A percentile compares a stretch with the other conserved stretches of the same genome.
These are phyloP conservation scores for Dicorynia guianensis DNA, from an alignment of 306 rosid species.

Conservation along the genomic window DNA sequence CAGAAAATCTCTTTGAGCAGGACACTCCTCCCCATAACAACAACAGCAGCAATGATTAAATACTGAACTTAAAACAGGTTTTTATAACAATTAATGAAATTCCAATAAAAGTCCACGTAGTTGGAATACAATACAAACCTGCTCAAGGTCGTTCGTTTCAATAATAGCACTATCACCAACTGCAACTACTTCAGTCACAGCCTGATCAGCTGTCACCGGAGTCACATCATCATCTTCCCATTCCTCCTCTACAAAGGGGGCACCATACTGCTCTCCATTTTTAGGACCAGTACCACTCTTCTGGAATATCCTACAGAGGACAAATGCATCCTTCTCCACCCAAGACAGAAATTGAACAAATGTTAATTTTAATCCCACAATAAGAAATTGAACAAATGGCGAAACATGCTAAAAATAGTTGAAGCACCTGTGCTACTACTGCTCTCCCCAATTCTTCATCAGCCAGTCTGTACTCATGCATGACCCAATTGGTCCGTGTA, in stretches of 20 bases:
- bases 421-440: conserved; percentile 56
- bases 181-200: conserved; percentile 21
- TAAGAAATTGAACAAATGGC: not conserved
- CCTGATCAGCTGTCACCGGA: conserved; percentile 41
- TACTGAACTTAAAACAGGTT: not conserved
- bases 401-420: not conserved
- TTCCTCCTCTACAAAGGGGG: conserved; percentile 85
- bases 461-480: conserved; percentile 84
- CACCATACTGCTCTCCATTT: conserved; percentile 97
- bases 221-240: conserved; percentile 71
- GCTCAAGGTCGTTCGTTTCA: conserved; percentile 58
- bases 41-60: no score
- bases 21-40: not conserved
- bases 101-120: not conserved
- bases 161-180: conserved; percentile 34
- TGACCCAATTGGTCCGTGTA: conserved; percentile 84
- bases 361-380: conserved; percentile 34
- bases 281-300: conserved; percentile 95
- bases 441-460: conserved; percentile 67
- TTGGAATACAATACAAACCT: conserved; percentile 52
- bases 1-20: not conserved
- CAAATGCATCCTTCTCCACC: conserved; percentile 79
- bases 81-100: not conserved
- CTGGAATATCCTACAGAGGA: conserved; percentile 90
- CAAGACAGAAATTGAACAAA: conserved; percentile 32